A percentile compares a stretch with the other conserved stretches of the same genome.
Conservation (phyloP, 495 filamentous ascomycete genomes). For the Rhizodiscina lignyota region DNA sequence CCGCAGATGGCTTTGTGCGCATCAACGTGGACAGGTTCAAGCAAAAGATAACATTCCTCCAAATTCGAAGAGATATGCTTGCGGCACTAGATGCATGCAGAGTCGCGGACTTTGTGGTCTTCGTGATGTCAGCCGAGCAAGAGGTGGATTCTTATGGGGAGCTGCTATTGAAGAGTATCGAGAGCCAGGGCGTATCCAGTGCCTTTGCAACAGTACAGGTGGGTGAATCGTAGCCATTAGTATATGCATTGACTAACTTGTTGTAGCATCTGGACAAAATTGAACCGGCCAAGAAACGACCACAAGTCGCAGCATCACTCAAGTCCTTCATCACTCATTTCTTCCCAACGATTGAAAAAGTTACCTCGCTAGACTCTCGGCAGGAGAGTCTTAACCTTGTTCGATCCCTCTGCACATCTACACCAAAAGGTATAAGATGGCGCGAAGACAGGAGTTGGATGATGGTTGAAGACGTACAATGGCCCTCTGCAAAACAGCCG, state of each 20-base stretch:
- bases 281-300: conserved; percentile 58
- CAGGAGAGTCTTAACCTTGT: conserved; percentile 84
- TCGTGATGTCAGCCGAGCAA: conserved; percentile 61
- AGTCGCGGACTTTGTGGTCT: conserved; percentile 74
- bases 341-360: conserved; percentile 74
- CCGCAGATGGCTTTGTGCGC: conserved; percentile 36
- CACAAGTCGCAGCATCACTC: conserved; percentile 59
- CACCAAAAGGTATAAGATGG: conserved; percentile 84
- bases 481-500: conserved; percentile 35
- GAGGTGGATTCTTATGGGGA: conserved; percentile 77
- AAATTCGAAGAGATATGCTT: conserved; percentile 50
- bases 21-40: conserved; percentile 78
- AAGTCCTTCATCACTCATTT: conserved; percentile 87
- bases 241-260: background rate
- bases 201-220: conserved; percentile 60
- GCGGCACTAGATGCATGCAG: conserved; percentile 70
- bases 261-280: conserved; percentile 45
- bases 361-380: conserved; percentile 66
- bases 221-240: background rate
- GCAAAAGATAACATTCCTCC: conserved; percentile 75
- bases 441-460: conserved; percentile 90
- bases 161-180: conserved; percentile 64
- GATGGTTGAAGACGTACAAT: conserved; percentile 67
- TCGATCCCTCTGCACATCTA: conserved; percentile 73
- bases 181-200: conserved; percentile 85